Conservation (phyloP, 129 eudicot genomes). For the Flaveria bidentis region DNA sequence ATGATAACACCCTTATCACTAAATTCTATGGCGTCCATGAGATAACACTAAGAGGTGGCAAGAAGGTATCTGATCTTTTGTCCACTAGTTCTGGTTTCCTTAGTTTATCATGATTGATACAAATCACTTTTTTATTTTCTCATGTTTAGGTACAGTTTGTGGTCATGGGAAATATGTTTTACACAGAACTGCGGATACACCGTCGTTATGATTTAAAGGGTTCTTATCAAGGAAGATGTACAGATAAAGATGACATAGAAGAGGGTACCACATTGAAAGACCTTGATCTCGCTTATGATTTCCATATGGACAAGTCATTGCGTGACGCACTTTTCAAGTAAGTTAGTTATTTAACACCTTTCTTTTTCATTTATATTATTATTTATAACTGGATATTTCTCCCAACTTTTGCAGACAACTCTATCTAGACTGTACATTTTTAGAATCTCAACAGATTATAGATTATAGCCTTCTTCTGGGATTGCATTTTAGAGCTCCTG, state of each 20-base stretch:
- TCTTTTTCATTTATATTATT: neutral
- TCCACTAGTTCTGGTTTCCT: constrained; percentile 13
- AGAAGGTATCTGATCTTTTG: constrained; percentile 55
- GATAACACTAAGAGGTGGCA: constrained; percentile 63
- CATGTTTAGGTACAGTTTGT: constrained; percentile 78
- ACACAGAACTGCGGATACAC: constrained; percentile 87
- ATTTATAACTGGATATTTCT: neutral
- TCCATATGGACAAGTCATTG: constrained; percentile 81
- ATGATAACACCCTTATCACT: constrained; percentile 90
- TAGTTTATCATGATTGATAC: neutral
- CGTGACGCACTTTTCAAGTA: constrained; percentile 85
- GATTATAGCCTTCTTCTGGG: constrained; percentile 98
- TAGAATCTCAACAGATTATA: constrained; percentile 76
- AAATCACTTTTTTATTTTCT: constrained; percentile 1
- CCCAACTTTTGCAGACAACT: constrained; percentile 62
- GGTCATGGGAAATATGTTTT: constrained; percentile 98
- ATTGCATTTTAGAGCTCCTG: constrained; percentile 96
- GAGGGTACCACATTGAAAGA: constrained; percentile 85
- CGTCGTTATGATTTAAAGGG: constrained; percentile 95
- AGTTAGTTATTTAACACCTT: constrained; percentile 29
- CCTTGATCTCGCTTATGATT: constrained; percentile 79
- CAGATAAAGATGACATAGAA: constrained; percentile 56
- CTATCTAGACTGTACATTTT: constrained; percentile 62
- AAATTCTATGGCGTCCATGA: constrained; percentile 89
- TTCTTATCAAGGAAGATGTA: constrained; percentile 77